Evolutionary conservation across 176 grass and related monocot species (phyloP).

Genomic region (Paspalum vaginatum): DNA sequence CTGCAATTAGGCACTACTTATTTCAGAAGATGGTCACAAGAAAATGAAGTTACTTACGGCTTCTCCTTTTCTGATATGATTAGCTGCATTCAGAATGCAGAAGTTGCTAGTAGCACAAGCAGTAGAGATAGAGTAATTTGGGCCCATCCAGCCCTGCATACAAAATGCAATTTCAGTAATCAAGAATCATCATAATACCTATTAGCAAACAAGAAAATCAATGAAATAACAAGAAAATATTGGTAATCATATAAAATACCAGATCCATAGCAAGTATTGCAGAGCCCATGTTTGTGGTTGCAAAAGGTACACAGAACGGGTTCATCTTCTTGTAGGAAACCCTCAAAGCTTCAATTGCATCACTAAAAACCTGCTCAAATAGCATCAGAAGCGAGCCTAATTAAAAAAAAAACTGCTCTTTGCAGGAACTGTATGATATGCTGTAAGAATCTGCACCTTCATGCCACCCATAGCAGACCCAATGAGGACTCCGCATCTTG

Average conservation of each 20-base stretch:
- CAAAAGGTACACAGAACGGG: conserved; percentile 98
- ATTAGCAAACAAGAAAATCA: conserved; percentile 21
- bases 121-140: conserved; percentile 97
- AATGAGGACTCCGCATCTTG: conserved; percentile 89
- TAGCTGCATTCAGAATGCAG: conserved; percentile 93
- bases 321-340: conserved; percentile 99
- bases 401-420: conserved; percentile 8
- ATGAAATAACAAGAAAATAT: conserved; percentile 30
- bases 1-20: conserved; percentile 8
- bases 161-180: conserved; percentile 12
- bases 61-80: conserved; percentile 95
- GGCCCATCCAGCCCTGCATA: conserved; percentile 95
- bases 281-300: conserved; percentile 99
- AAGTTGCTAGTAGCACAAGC: conserved; percentile 99
- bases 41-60: conserved; percentile 61
- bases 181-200: neutral
- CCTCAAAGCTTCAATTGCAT: conserved; percentile 92
- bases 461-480: conserved; percentile 99
- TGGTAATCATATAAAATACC: conserved; percentile 50
- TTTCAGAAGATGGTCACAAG: conserved; percentile 8
- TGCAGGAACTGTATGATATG: conserved; percentile 16
- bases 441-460: conserved; percentile 57
- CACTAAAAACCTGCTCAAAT: conserved; percentile 83
- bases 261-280: conserved; percentile 99
- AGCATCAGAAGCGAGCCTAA: conserved; percentile 29